A percentile compares a stretch with the other conserved stretches of the same genome.
Evolutionary conservation across 768 basidiomycete genomes (phyloP).

Genomic region (Pleurotus citrinopileatus): DNA sequence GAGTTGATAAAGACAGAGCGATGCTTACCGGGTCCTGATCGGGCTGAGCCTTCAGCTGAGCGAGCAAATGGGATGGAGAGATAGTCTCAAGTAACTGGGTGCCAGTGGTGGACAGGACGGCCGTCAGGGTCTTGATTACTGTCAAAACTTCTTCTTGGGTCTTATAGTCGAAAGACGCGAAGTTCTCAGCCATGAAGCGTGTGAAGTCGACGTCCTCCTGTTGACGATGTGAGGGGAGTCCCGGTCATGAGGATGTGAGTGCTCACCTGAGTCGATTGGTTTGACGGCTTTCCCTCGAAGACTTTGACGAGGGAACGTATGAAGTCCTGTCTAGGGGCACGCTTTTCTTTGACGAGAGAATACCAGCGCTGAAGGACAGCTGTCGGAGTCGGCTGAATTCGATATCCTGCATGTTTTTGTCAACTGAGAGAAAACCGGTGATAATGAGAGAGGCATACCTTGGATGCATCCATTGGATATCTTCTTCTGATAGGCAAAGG

Average conservation of each 20-base stretch:
- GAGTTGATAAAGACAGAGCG: too few species aligned
- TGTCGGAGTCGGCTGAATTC: constrained; percentile 56
- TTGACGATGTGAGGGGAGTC: background rate
- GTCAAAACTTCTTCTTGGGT: constrained; percentile 90
- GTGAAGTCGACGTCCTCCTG: constrained; percentile 84
- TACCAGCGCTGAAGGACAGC: constrained; percentile 92
- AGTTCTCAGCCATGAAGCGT: constrained; percentile 94
- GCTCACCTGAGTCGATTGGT: constrained; percentile 57
- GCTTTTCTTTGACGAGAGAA: constrained; percentile 86
- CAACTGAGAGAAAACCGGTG: background rate
- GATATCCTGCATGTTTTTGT: constrained; percentile 48
- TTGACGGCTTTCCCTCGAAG: constrained; percentile 68
- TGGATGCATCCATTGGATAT: constrained; percentile 43
- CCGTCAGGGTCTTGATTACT: constrained; percentile 77
- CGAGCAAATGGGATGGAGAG: constrained; percentile 68
- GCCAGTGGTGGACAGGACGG: constrained; percentile 73
- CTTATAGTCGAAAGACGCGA: constrained; percentile 91
- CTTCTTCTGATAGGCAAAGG: constrained; percentile 81
- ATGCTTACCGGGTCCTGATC: background rate
- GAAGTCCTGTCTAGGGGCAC: constrained; percentile 83
- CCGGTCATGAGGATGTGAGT: too few species aligned
- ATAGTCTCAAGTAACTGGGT: constrained; percentile 77
- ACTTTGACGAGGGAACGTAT: constrained; percentile 77
- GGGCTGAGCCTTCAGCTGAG: constrained; percentile 47
- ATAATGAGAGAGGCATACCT: constrained; percentile 37